Percentiles rank a stretch among this genome's conserved stretches.
phyloP scores from a whole-genome alignment of 441 rosid species.

The Aleurites moluccanus region DNA sequence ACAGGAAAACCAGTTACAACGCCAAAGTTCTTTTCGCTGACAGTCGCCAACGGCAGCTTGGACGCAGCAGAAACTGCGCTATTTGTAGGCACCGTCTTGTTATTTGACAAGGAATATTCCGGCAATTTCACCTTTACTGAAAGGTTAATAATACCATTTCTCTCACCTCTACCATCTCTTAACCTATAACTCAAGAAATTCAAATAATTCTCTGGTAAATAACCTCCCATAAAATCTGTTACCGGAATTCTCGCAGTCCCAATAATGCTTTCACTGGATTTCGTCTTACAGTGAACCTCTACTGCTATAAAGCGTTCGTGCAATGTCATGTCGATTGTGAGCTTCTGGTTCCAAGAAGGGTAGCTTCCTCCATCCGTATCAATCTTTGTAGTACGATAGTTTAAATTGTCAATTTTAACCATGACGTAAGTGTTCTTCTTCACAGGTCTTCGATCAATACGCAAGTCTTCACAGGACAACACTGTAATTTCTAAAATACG shows the following conservation, averaged over 20 bases:
- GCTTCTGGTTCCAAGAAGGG: constrained; percentile 57
- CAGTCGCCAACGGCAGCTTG: background rate
- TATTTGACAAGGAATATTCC: background rate
- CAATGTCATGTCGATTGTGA: constrained; percentile 36
- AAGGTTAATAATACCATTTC: constrained; percentile 63
- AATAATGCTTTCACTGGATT: constrained; percentile 30
- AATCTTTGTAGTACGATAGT: constrained; percentile 14
- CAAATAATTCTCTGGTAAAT: constrained; percentile 44
- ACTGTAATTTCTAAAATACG: constrained; percentile 48
- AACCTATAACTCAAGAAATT: constrained; percentile 67
- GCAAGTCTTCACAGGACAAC: constrained; percentile 55
- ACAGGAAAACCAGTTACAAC: constrained; percentile 32
- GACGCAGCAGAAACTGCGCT: background rate
- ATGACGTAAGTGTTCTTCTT: constrained; percentile 44
- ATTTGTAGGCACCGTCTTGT: constrained; percentile 5
- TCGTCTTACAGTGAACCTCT: constrained; percentile 42
- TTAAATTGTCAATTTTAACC: constrained; percentile 31
- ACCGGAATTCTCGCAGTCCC: constrained; percentile 45
- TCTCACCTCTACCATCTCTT: constrained; percentile 40
- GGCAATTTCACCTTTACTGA: constrained; percentile 43
- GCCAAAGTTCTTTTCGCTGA: background rate
- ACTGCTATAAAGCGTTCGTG: constrained; percentile 30
- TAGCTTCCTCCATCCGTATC: constrained; percentile 43
- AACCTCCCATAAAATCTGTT: constrained; percentile 54
- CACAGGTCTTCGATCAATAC: constrained; percentile 35